phyloP scores from a whole-genome alignment of 129 eudicot genomes.

The Daucus carota region DH1_v3.0 NC_030384.2:33407001-33407500 shows the following conservation, averaged over 20 bases:
- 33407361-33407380: background rate
- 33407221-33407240: constrained; percentile 61
- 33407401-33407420: background rate
- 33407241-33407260: constrained; percentile 86
- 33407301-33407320: too few relatives aligned
- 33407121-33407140: background rate
- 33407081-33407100: background rate
- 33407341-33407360: background rate
- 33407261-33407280: constrained; percentile 8
- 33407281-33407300: too few relatives aligned
- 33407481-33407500: constrained; percentile 81
- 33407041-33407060: background rate
- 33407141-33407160: background rate
- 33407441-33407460: background rate
- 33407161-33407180: constrained; percentile 51
- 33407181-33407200: constrained; percentile 52
- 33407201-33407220: constrained; percentile 58
- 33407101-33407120: background rate
- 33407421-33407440: background rate
- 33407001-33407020: too few relatives aligned
- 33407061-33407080: background rate
- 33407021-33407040: background rate
- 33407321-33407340: background rate
- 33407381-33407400: background rate
- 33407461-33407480: constrained; percentile 28